Base-by-base conservation (phyloP, 805 yeast species). In the Candida morakotiae region DNA sequence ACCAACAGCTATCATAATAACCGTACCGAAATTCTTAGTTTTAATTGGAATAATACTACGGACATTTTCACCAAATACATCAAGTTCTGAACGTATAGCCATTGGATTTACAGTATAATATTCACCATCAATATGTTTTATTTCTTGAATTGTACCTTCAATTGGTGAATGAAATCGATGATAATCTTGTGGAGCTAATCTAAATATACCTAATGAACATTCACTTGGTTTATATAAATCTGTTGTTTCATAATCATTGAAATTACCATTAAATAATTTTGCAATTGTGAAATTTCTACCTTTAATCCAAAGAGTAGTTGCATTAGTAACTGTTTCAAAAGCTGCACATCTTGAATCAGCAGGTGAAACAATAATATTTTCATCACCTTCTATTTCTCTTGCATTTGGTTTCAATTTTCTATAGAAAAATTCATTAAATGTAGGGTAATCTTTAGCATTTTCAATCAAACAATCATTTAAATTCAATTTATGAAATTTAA, bases 21-120 rank as follows among this genome's bases (percentile, higher is more conserved):
- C 83, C 0, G 75, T 70, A 0, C 97, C 97, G 56, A 87, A 89
- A n/a, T 73, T 65, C 22, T 72, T 68, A 1, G 95, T 77, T 21
- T 83, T 77, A 15, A 91, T 79, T 0, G 95, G 88, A 2, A 89
- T 69, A 2, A 88, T 63, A 3, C 81, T 81, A 27, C 98, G 70
- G 1, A 86, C 80, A 51, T 91, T 91, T 49, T 89, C 97, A 7
- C 97, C 96, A 61, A 78, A 93, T 1, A 91, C 97, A 57, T 91
- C 98, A 39, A 91, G 62, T 9, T 78, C 76, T 2, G 95, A 84
- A 39, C 98, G 62, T 23, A 93, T 76, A 0, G 98, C 98, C 98
- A 91, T 91, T 1, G 98, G 98, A 52, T 91, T 91, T 14, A 91
- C 98, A 0, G 98, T 91, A 56, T 87, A 91, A 56, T 91, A 91